phyloP scores from a whole-genome alignment of 2,329 filamentous ascomycete genomes.

The Xylaria sp. region DNA sequence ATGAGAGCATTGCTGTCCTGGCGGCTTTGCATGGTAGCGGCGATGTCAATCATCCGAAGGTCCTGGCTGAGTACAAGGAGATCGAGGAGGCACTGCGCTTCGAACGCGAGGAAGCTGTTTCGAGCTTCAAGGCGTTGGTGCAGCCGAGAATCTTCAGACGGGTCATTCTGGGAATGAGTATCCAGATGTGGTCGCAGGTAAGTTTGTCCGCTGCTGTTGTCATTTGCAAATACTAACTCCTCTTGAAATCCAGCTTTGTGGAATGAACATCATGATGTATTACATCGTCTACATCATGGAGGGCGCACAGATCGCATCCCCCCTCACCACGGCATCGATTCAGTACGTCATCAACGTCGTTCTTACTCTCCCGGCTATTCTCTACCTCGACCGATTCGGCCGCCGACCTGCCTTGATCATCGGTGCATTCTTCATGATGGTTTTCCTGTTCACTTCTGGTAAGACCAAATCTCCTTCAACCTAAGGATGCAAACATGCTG shows the following conservation, averaged over 20 bases:
- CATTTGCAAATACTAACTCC: background rate
- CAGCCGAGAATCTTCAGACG: conserved; percentile 50
- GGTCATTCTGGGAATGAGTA: conserved; percentile 51
- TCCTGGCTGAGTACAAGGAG: conserved; percentile 59
- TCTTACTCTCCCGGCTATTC: conserved; percentile 54
- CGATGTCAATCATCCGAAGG: conserved; percentile 51
- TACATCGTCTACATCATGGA: conserved; percentile 59
- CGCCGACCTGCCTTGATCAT: conserved; percentile 52
- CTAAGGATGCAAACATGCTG: background rate
- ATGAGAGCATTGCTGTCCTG: conserved; percentile 56
- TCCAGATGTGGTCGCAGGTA: conserved; percentile 54
- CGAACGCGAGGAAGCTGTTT: conserved; percentile 47
- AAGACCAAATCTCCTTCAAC: background rate
- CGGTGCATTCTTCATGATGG: conserved; percentile 54
- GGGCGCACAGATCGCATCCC: conserved; percentile 49
- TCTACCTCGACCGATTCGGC: conserved; percentile 55
- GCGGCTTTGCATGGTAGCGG: conserved; percentile 55
- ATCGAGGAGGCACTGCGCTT: conserved; percentile 51
- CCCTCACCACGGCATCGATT: conserved; percentile 55
- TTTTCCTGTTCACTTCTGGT: conserved; percentile 58
- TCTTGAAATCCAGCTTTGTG: conserved; percentile 26
- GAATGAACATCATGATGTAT: conserved; percentile 58
- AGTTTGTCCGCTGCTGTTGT: background rate
- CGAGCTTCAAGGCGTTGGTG: conserved; percentile 45
- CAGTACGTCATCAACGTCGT: conserved; percentile 61